Evolutionary conservation across 257 asterid species (phyloP).

Genomic region (Capsicum rhomboideum): DNA sequence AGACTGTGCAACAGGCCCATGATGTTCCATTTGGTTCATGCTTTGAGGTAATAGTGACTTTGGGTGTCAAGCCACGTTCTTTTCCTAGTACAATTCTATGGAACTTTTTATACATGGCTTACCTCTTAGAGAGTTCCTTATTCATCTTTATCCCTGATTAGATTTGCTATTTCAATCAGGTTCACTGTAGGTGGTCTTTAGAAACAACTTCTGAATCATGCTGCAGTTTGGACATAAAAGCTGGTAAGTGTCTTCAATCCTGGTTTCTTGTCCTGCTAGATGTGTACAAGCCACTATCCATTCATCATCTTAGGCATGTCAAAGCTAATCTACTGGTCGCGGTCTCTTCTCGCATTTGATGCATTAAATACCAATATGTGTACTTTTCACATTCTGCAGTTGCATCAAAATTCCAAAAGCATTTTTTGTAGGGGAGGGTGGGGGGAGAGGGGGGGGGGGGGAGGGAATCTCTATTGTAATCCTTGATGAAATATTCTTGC

Average conservation of each 20-base stretch:
- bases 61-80: not conserved
- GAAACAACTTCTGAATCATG: slow-evolving; percentile 56
- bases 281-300: not conserved
- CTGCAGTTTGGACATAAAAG: slow-evolving; percentile 60
- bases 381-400: not conserved
- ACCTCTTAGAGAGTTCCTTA: not conserved
- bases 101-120: not conserved
- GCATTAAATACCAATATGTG: not conserved
- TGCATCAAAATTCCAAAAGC: not conserved
- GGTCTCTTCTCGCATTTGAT: not conserved
- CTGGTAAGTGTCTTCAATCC: slow-evolving; percentile 40
- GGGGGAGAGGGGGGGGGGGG: not conserved
- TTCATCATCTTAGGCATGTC: not conserved
- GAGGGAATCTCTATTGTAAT: not conserved
- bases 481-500: not conserved
- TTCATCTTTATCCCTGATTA: not conserved
- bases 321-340: not conserved
- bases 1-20: slow-evolving; percentile 81
- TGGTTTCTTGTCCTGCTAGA: not conserved
- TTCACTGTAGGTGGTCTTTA: slow-evolving; percentile 68
- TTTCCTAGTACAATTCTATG: not conserved
- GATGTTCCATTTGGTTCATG: slow-evolving; percentile 95
- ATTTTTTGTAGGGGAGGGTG: not conserved
- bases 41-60: slow-evolving; percentile 59
- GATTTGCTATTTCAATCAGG: slow-evolving; percentile 37